These are phyloP conservation scores for Chlamydomonas sphaeroides DNA, from an alignment of 139 green algal species.

Conservation along the genomic window DNA sequence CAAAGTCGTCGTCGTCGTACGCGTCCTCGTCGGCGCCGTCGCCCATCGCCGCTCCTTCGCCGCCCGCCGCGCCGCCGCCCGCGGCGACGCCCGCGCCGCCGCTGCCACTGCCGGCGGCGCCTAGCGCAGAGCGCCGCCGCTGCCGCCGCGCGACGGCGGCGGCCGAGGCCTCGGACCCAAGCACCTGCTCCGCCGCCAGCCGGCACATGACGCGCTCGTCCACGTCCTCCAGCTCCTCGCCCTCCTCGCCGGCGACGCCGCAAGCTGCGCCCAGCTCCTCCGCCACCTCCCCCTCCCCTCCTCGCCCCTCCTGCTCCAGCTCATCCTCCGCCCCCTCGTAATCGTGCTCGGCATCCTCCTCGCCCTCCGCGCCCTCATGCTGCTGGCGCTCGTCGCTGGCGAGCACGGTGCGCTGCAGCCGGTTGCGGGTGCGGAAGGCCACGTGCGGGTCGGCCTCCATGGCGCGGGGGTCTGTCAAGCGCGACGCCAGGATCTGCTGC, in stretches of 20 bases:
- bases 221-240: neutral
- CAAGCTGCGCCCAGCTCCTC: neutral
- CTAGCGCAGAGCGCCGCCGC: no score
- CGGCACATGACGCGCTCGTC: neutral
- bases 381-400: neutral
- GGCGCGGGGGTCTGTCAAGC: neutral
- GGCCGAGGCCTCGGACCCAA: no score
- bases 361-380: neutral
- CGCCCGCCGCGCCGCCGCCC: no score
- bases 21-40: no score
- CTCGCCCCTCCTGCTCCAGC: neutral
- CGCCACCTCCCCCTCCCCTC: neutral
- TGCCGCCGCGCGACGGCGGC: no score
- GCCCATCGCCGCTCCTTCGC: no score
- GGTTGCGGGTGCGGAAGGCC: slow-evolving; percentile 3
- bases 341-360: neutral
- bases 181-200: neutral
- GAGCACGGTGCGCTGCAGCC: neutral
- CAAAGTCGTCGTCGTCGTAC: no score
- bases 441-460: neutral
- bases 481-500: slow-evolving; percentile 34
- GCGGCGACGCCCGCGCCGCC: no score
- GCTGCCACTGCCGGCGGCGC: no score
- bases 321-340: neutral
- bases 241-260: neutral